Conservation (phyloP, 768 basidiomycete species). For the Tricholoma matsutake region DNA sequence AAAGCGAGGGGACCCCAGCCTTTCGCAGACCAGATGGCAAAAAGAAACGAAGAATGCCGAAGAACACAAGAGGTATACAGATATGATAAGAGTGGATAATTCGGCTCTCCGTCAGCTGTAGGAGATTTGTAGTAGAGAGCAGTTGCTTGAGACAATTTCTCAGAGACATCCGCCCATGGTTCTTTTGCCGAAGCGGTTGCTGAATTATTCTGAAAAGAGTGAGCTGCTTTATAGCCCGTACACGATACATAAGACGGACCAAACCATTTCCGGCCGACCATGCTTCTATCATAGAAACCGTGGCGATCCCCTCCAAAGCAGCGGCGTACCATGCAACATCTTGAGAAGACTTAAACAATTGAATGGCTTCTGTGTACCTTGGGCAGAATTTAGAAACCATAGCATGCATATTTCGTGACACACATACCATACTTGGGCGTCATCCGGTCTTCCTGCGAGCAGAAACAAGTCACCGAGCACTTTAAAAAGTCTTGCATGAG, state of each 20-base stretch:
- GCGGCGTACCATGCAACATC: constrained; percentile 91
- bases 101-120: constrained; percentile 51
- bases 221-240: constrained; percentile 6
- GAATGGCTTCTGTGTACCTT: constrained; percentile 86
- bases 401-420: background rate
- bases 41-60: constrained; percentile 70
- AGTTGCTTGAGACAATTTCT: constrained; percentile 68
- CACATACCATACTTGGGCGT: constrained; percentile 75
- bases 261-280: constrained; percentile 77
- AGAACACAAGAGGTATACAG: constrained; percentile 68
- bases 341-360: constrained; percentile 66
- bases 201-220: constrained; percentile 49
- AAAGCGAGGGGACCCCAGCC: constrained; percentile 84
- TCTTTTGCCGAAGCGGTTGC: constrained; percentile 47
- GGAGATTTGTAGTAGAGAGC: constrained; percentile 61
- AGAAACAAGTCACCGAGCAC: constrained; percentile 87
- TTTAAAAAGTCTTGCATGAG: constrained; percentile 85
- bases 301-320: constrained; percentile 82
- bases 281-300: constrained; percentile 74
- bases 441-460: constrained; percentile 79
- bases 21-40: constrained; percentile 81
- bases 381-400: constrained; percentile 12
- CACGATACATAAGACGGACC: constrained; percentile 42
- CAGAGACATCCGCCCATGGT: constrained; percentile 72
- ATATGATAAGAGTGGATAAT: constrained; percentile 61